Conservation (phyloP, 805 yeast species). For the Kregervanrija delftensis region DNA sequence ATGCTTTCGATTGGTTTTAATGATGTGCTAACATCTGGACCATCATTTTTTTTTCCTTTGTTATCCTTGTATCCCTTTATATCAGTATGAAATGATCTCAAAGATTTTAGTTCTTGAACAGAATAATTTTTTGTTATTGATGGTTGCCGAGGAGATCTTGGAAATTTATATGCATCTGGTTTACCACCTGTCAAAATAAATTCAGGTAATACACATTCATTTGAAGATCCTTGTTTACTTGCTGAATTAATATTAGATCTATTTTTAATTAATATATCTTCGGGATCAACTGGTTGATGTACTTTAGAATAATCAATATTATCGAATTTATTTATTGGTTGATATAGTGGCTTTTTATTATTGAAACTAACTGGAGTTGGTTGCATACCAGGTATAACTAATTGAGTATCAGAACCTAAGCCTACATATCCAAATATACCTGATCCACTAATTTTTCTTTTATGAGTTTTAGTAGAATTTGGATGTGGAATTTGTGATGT, state of each 20-base stretch:
- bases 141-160: slow-evolving; percentile 30
- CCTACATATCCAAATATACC: slow-evolving; percentile 71
- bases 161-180: slow-evolving; percentile 52
- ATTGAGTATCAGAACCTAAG: slow-evolving; percentile 45
- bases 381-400: slow-evolving; percentile 49
- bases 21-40: background rate
- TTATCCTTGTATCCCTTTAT: slow-evolving; percentile 6
- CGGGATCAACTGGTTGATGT: slow-evolving; percentile 3
- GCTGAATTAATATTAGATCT: background rate
- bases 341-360: slow-evolving; percentile 24
- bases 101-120: slow-evolving; percentile 34
- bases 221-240: slow-evolving; percentile 6
- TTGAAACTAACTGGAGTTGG: slow-evolving; percentile 16
- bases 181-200: slow-evolving; percentile 38
- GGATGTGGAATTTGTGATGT: slow-evolving; percentile 6
- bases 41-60: background rate
- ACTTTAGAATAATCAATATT: slow-evolving; percentile 16
- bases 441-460: slow-evolving; percentile 66
- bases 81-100: slow-evolving; percentile 14
- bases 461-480: slow-evolving; percentile 32
- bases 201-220: slow-evolving; percentile 25
- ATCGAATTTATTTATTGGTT: slow-evolving; percentile 32
- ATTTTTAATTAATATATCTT: background rate
- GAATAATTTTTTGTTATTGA: slow-evolving; percentile 27
- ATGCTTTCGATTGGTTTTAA: background rate